Percentiles rank a stretch among this genome's conserved stretches.
Conservation (phyloP, 371 early-diverging fungal species). For the Dichotomocladium elegans region DNA sequence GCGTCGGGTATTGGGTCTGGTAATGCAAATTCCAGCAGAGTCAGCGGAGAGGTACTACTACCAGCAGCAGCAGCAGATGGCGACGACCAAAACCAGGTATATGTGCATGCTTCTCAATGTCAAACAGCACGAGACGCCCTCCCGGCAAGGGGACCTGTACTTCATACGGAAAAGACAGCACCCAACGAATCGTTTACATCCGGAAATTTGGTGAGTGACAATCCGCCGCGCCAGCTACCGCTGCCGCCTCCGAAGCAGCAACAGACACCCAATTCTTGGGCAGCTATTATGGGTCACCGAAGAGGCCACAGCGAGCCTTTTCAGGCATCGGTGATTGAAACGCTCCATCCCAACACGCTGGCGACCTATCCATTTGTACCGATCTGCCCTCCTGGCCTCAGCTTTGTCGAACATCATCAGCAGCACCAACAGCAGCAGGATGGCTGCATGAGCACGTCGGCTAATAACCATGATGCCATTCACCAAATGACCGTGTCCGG, state of each 20-base stretch:
- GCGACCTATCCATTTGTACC: neutral
- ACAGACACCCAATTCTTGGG: neutral
- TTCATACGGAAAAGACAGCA: too few species aligned
- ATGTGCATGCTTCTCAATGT: too few species aligned
- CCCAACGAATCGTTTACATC: neutral
- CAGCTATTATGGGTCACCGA: neutral
- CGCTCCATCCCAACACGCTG: neutral
- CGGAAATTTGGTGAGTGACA: neutral
- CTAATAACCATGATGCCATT: too few species aligned
- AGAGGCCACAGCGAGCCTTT: neutral
- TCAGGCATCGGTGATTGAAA: neutral
- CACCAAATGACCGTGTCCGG: too few species aligned
- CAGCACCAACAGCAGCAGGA: slow-evolving; percentile 2
- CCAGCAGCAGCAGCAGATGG: neutral
- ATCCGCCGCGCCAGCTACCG: neutral
- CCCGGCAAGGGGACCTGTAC: too few species aligned
- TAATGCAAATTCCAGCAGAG: neutral
- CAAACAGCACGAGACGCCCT: too few species aligned
- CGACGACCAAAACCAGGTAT: too few species aligned
- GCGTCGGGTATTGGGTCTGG: too few species aligned
- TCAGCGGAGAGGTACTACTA: neutral
- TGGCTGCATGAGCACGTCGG: too few species aligned
- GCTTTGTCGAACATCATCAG: too few species aligned
- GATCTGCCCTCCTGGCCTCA: too few species aligned
- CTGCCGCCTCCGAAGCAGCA: neutral